Base-by-base conservation (phyloP, 331 rosid genomes). In the Cydonia oblonga region DNA sequence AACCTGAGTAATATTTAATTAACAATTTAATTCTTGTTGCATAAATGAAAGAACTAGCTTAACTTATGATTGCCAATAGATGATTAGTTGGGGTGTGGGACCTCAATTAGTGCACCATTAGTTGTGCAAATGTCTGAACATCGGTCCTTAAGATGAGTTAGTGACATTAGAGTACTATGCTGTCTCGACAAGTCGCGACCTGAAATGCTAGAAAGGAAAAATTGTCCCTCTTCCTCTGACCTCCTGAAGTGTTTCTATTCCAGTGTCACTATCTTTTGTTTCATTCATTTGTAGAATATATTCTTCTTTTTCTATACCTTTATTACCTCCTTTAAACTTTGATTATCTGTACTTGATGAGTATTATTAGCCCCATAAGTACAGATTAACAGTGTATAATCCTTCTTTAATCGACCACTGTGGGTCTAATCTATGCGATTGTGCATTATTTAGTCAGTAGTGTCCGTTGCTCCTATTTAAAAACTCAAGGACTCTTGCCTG, bases 231-330 rank as follows among this genome's bases (percentile, higher is more conserved):
- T 71, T 71, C 42, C 26, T 62, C 44, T 18, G 15, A 62, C 25
- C 44, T 29, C 15, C 16, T 62, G n/a, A 71, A 60, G 56, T 73
- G 62, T 62, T 49, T 28, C 6, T 83, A 71, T 79, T 65, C 46
- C 80, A 19, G 58, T 75, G 88, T 81, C 91, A 79, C 85, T 76
- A 66, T 81, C 84, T 78, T 84, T 85, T 87, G 84, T 80, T 85
- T 68, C 87, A 78, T 82, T 87, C 75, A 66, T 51, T 78, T 73
- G 63, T 68, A 82, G 81, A 81, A 87, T 79, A 82, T 81, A 73
- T 53, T 49, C 60, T 73, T 80, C 57, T 72, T 68, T 79, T 61
- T 29, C 29, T 73, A 3, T 24, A n/a, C 71, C 6, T 35, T 58
- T 67, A 59, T 44, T 64, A 35, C 24, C 64, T 52, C 38, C 54